Conservation (phyloP, 805 yeast species). For the Monosporozyma siamensis region DNA sequence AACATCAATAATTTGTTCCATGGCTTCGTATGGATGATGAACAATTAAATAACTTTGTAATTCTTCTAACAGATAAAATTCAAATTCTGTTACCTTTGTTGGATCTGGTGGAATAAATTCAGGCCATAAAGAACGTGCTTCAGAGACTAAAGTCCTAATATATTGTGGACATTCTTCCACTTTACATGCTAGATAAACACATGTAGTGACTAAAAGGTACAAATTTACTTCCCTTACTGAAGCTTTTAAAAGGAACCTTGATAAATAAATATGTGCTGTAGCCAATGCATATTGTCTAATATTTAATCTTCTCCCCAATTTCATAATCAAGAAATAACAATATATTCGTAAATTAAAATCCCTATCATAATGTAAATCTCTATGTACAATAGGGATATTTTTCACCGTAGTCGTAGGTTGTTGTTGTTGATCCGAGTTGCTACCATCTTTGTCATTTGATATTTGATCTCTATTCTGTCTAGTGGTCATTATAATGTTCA, state of each 20-base stretch:
- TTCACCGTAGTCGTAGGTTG: conserved; percentile 28
- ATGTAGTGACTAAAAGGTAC: conserved; percentile 72
- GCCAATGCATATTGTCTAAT: conserved; percentile 78
- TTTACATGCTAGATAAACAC: conserved; percentile 83
- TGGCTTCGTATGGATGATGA: conserved; percentile 65
- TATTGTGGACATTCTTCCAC: conserved; percentile 95
- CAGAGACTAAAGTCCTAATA: conserved; percentile 70
- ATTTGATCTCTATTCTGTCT: conserved; percentile 12
- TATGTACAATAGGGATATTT: conserved; percentile 34
- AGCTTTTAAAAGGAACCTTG: conserved; percentile 66
- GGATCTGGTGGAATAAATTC: conserved; percentile 88
- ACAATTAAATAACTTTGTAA: conserved; percentile 61
- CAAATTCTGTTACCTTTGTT: conserved; percentile 88
- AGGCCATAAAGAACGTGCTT: conserved; percentile 89
- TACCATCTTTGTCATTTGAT: not conserved
- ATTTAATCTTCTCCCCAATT: conserved; percentile 68
- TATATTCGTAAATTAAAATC: conserved; percentile 66
- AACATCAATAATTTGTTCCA: conserved; percentile 42
- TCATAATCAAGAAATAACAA: conserved; percentile 64
- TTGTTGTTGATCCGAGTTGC: not conserved
- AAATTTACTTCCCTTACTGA: conserved; percentile 74
- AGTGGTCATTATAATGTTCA: conserved; percentile 28
- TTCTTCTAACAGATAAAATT: conserved; percentile 86
- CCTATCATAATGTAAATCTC: conserved; percentile 32
- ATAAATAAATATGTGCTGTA: conserved; percentile 77